These are phyloP conservation scores for Candida saitoana DNA, from an alignment of 805 yeast genomes.

Conservation along the genomic window DNA sequence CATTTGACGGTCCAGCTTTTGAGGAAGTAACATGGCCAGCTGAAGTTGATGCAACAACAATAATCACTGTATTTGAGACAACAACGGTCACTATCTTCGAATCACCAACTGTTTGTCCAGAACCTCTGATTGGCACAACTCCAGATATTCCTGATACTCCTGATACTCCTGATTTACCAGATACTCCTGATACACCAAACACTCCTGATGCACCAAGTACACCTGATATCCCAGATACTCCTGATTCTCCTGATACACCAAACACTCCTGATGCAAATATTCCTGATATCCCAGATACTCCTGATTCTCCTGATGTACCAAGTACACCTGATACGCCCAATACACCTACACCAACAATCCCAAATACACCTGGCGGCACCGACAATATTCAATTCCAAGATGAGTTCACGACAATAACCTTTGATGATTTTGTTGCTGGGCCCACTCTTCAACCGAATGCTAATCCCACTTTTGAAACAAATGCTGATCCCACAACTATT, in stretches of 20 bases:
- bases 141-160: not conserved
- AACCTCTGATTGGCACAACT: not conserved
- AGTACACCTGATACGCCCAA: not conserved
- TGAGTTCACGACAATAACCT: not conserved
- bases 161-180: not conserved
- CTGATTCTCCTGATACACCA: too few species aligned
- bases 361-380: not conserved
- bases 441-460: not conserved
- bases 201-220: not conserved
- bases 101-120: too few species aligned
- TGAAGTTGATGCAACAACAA: too few species aligned
- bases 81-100: too few species aligned
- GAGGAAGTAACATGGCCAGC: too few species aligned
- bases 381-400: not conserved
- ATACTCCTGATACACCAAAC: too few species aligned
- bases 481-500: not conserved
- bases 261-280: not conserved
- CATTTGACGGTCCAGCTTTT: too few species aligned
- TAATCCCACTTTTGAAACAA: not conserved
- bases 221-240: not conserved
- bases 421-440: not conserved
- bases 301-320: not conserved
- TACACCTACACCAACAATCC: not conserved
- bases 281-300: not conserved
- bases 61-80: too few species aligned